Evolutionary conservation across 441 rosid species (phyloP), one percentile per base, ranked within the genome.

Genomic region (Lepidium campestre): DNA sequence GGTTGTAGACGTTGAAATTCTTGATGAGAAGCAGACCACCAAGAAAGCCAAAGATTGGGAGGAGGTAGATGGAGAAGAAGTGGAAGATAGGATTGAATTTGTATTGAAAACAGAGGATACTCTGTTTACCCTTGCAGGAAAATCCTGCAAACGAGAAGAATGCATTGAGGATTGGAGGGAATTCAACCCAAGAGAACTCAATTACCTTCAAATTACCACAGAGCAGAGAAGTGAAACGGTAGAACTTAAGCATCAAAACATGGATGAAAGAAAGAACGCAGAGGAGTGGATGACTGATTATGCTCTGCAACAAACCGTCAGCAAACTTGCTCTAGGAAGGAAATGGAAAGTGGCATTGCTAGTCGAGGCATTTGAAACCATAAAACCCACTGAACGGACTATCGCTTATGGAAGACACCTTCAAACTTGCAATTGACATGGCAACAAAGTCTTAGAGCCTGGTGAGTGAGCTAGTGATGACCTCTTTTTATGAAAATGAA

Each of bases 151-250:
- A 2, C 77, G 47, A 44, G 82, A 82, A 63, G 47, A 42, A 41
- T 45, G 27, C 71, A 41, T 7, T 1, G 81, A 80, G 68, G 80
- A 76, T 32, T 41, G 27, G 66, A 73, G 76, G 68, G 13, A 62
- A 37, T 83, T 86, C 84, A 91, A 83, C 62, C 90, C 86, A 13
- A 80, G 70, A 72, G 87, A 80, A 45, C 93, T 95, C 31, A 88
- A 77, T 61, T 88, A 74, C 79, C 78, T 85, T 57, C 82, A 87
- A 4, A 9, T 81, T 19, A 77, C 70, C 41, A 70, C 79, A 10
- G 90, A 80, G 13, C 83, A 80, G 18, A 83, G 81, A 14, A 70
- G 71, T 27, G 85, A 85, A 50, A 82, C 48, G 58, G 82, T 85
- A 42, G 81, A 76, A 64, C 82, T 85, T 42, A 76, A 48, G 80